Evolutionary conservation across 768 basidiomycete species (phyloP), one percentile per base, ranked within the genome.

Genomic region (Leccinum disarticulatum): DNA sequence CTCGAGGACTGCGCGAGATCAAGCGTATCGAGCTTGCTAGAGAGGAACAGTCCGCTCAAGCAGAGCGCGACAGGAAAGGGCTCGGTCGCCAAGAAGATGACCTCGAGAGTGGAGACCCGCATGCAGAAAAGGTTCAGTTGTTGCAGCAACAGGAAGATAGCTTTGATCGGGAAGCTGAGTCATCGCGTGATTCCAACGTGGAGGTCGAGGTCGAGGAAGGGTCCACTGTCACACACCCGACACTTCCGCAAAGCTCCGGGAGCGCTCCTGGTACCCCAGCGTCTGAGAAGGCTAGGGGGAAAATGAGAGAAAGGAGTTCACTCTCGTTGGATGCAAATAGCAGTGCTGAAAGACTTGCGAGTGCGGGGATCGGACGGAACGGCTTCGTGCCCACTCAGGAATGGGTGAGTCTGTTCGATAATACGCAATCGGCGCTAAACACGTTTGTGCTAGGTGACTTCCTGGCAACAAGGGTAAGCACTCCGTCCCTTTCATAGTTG

Each of bases 341-440:
- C 43, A 82, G 83, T 57, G 69, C 88, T 52, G 89, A 93, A 59
- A 82, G 84, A 31, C 74, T 85, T 25, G 85, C 88, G n/a, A 80
- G 83, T 31, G 78, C 79, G 17, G 87, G 86, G 13, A 83, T 95
- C 17, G 94, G 94, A 30, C 81, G 90, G 64, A 95, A 93, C 71
- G 93, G 94, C 3, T 99, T 98, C 74, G 80, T 95, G 8, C 95
- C 97, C 11, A 97, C 94, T 3, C 93, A 97, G 71, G 93, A 94
- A 84, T 99, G 97, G 96, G 94, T 93, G 63, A 57, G 81, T 58
- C 2, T 54, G 25, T 50, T 57, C 9, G 41, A 33, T 35, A 25
- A 47, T 35, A 48, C 3, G 11, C 41, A 15, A 60, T 11, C 8
- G 7, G 30, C 52, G 46, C 50, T 68, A 33, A 62, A 43, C 54